Percentiles rank a stretch among this genome's conserved stretches.
These are phyloP conservation scores for Exophiala lecanii-corni DNA, from an alignment of 2,329 filamentous ascomycete genomes.

Conservation along the genomic window DNA sequence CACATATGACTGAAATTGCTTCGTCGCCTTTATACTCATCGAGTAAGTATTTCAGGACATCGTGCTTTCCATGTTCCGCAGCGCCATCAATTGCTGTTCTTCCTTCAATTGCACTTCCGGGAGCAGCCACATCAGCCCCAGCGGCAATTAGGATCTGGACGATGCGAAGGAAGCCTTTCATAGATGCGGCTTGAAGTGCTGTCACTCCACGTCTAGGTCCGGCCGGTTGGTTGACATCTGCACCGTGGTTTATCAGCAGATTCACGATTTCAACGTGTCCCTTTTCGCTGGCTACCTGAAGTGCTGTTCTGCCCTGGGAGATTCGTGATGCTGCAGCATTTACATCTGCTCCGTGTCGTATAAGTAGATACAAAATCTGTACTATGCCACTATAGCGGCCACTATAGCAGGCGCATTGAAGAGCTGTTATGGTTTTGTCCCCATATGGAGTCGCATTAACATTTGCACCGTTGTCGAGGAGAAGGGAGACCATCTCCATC, in stretches of 20 bases:
- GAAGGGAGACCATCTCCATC: slow-evolving; percentile 22
- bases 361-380: too few relatives aligned
- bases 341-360: too few relatives aligned
- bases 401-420: slow-evolving; percentile 29
- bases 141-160: slow-evolving; percentile 21
- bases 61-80: slow-evolving; percentile 23
- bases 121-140: slow-evolving; percentile 28
- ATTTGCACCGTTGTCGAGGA: slow-evolving; percentile 25
- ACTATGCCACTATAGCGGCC: too few relatives aligned
- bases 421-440: slow-evolving; percentile 22
- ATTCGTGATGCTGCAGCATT: too few relatives aligned
- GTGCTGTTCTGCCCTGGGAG: slow-evolving; percentile 12
- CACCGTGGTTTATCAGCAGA: slow-evolving; percentile 25
- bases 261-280: slow-evolving; percentile 23
- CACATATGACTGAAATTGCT: slow-evolving; percentile 4
- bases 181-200: slow-evolving; percentile 28
- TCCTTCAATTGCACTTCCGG: slow-evolving; percentile 21
- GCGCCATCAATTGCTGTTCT: slow-evolving; percentile 31
- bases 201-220: slow-evolving; percentile 17
- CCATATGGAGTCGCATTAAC: slow-evolving; percentile 22
- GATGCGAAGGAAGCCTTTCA: slow-evolving; percentile 20
- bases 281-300: slow-evolving; percentile 23
- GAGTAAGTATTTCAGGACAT: slow-evolving; percentile 17
- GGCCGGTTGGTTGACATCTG: slow-evolving; percentile 23
- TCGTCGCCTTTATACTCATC: slow-evolving; percentile 13